Evolutionary conservation across 2,329 filamentous ascomycete genomes (phyloP).

Genomic region (Aureobasidium namibiae): DNA sequence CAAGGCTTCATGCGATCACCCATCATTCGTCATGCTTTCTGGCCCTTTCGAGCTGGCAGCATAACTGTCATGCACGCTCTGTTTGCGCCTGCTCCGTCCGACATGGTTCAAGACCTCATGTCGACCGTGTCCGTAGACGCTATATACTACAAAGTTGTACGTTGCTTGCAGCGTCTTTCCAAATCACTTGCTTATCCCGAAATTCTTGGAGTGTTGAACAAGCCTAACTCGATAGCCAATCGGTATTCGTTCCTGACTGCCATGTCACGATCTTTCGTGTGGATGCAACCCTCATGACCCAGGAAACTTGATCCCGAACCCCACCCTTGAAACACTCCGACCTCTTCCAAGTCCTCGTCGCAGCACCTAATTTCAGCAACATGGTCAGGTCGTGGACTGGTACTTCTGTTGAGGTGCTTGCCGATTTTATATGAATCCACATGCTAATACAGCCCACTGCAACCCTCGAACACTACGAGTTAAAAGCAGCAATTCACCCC

Average conservation of each 20-base stretch:
- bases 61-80: constrained; percentile 8
- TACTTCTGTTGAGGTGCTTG: constrained; percentile 10
- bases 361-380: constrained; percentile 7
- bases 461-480: not conserved
- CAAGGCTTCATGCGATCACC: constrained; percentile 1
- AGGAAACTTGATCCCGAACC: constrained; percentile 3
- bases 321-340: constrained; percentile 11
- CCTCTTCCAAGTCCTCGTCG: not conserved
- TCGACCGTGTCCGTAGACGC: constrained; percentile 3
- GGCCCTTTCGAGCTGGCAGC: constrained; percentile 5
- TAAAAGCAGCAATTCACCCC: constrained; percentile 11
- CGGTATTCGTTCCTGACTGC: not conserved
- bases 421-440: not conserved
- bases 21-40: constrained; percentile 5
- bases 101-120: not conserved
- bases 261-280: not conserved
- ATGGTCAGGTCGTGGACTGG: not conserved
- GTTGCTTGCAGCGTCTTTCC: constrained; percentile 3
- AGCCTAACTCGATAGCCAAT: constrained; percentile 2
- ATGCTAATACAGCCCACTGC: not conserved
- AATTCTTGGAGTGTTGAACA: constrained; percentile 12
- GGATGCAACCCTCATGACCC: constrained; percentile 12
- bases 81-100: constrained; percentile 7
- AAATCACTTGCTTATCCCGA: constrained; percentile 6
- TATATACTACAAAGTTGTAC: not conserved